Evolutionary conservation across 257 asterid genomes (phyloP).

Genomic region (Solanum sparsipilum): DNA sequence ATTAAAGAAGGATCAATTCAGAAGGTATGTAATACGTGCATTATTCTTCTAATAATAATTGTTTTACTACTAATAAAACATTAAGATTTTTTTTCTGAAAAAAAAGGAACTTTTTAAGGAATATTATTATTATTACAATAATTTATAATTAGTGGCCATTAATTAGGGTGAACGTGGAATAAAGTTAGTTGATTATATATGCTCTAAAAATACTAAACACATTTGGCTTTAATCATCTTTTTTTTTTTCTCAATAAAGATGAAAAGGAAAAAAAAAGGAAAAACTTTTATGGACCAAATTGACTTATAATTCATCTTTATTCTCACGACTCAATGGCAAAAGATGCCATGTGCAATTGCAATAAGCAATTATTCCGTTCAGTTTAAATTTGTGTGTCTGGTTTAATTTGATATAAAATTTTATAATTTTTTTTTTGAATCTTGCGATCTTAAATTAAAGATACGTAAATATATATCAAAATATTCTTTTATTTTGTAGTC

Average conservation of each 20-base stretch:
- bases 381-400: neutral
- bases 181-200: neutral
- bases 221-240: neutral
- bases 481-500: neutral
- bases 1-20: neutral
- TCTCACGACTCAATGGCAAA: neutral
- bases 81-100: neutral
- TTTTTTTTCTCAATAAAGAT: neutral
- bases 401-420: neutral
- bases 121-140: neutral
- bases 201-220: neutral
- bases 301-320: constrained; percentile 1
- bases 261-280: neutral
- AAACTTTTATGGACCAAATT: neutral
- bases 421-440: no score
- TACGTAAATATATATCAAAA: neutral
- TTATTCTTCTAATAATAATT: neutral
- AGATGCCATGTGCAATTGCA: neutral
- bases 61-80: neutral
- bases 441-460: neutral
- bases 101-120: neutral
- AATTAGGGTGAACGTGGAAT: neutral
- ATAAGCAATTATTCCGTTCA: neutral
- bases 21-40: neutral
- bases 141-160: neutral